These are phyloP conservation scores for Lentinula raphanica DNA, from an alignment of 768 basidiomycete genomes.

Conservation along the genomic window DNA sequence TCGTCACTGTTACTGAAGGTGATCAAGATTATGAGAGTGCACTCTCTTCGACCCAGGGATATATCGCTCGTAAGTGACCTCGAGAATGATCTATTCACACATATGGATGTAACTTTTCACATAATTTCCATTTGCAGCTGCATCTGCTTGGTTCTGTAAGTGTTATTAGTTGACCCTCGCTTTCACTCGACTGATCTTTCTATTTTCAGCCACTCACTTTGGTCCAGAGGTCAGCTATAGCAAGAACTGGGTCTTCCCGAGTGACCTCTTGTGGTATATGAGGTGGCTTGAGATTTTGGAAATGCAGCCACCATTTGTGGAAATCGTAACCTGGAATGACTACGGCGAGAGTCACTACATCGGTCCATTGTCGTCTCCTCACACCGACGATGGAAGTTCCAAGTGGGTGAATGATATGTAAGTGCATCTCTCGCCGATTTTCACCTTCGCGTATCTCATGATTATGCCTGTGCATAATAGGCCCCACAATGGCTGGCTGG, in stretches of 20 bases:
- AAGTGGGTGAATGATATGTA: slow-evolving; percentile 18
- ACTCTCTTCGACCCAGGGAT: slow-evolving; percentile 11
- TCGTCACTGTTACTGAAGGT: slow-evolving; percentile 8
- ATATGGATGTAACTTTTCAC: too few relatives aligned
- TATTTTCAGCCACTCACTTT: slow-evolving; percentile 12
- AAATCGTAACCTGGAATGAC: slow-evolving; percentile 44
- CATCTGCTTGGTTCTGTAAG: slow-evolving; percentile 48
- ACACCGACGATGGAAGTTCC: slow-evolving; percentile 17
- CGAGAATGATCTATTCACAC: background rate
- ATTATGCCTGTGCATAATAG: background rate
- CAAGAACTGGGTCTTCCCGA: slow-evolving; percentile 19
- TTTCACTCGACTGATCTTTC: too few relatives aligned
- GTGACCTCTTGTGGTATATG: slow-evolving; percentile 15
- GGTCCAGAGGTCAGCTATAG: slow-evolving; percentile 17
- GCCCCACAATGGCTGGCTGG: slow-evolving; percentile 30
- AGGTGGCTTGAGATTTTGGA: slow-evolving; percentile 15
- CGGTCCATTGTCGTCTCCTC: slow-evolving; percentile 30
- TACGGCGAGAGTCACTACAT: slow-evolving; percentile 51
- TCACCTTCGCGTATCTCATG: background rate
- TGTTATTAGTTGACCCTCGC: too few relatives aligned
- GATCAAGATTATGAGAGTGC: slow-evolving; percentile 10
- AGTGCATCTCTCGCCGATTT: background rate
- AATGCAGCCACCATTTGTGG: slow-evolving; percentile 14
- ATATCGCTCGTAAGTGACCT: slow-evolving; percentile 15
- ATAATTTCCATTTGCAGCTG: slow-evolving; percentile 17